Percentiles rank a stretch among this genome's conserved stretches.
phyloP scores from a whole-genome alignment of 2,329 filamentous ascomycete genomes.

The Verticillium albo-atrum region DNA sequence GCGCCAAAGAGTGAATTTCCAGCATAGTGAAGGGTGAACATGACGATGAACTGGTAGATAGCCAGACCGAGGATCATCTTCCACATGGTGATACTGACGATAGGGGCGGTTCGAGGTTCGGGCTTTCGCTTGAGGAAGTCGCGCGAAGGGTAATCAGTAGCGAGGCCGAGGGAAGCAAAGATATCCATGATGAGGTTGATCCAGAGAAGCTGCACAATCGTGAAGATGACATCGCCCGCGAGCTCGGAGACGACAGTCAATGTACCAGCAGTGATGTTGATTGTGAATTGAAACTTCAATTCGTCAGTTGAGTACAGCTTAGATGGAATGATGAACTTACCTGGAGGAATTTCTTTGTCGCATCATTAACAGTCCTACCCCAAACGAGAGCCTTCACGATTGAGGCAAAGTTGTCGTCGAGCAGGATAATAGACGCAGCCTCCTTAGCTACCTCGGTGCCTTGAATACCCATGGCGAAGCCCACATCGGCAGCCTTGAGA shows the following conservation, averaged over 20 bases:
- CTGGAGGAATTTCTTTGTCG: slow-evolving; percentile 61
- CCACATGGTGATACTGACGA: slow-evolving; percentile 71
- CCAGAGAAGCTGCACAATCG: slow-evolving; percentile 55
- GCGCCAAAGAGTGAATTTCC: slow-evolving; percentile 43
- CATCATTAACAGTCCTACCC: slow-evolving; percentile 60
- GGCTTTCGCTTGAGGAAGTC: slow-evolving; percentile 27
- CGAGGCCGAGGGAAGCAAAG: slow-evolving; percentile 48
- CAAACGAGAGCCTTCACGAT: slow-evolving; percentile 59
- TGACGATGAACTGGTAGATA: slow-evolving; percentile 62
- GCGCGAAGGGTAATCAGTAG: slow-evolving; percentile 30
- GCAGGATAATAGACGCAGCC: slow-evolving; percentile 56
- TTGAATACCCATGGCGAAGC: slow-evolving; percentile 58
- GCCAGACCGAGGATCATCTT: slow-evolving; percentile 78
- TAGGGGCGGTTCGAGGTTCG: slow-evolving; percentile 20
- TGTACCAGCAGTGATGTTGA: slow-evolving; percentile 57
- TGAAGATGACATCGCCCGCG: slow-evolving; percentile 44
- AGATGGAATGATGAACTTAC: slow-evolving; percentile 15
- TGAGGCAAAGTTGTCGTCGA: slow-evolving; percentile 57
- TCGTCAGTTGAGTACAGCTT: neutral
- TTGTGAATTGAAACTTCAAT: slow-evolving; percentile 51
- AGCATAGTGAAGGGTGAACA: slow-evolving; percentile 59
- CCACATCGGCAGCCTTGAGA: slow-evolving; percentile 56
- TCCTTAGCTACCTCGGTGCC: slow-evolving; percentile 61
- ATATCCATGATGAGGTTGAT: slow-evolving; percentile 60
- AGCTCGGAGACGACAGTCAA: slow-evolving; percentile 54